Conservation (phyloP, 2,329 filamentous ascomycete genomes). For the Cladosporium sp. region DNA sequence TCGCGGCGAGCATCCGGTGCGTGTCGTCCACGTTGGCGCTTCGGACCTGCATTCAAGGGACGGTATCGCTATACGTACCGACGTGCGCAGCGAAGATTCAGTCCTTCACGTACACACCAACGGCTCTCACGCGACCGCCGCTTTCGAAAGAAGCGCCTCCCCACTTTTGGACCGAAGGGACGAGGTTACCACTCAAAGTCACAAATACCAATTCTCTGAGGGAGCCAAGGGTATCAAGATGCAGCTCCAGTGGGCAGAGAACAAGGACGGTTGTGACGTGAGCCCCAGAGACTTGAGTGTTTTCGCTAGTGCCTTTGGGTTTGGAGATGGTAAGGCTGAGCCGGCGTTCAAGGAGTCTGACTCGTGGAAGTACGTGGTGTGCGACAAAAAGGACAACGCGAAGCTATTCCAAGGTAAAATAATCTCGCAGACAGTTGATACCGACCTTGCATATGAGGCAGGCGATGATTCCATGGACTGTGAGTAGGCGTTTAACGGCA, state of each 20-base stretch:
- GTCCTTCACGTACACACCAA: background rate
- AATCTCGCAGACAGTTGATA: too few species aligned
- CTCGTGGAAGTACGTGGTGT: background rate
- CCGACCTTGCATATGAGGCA: too few species aligned
- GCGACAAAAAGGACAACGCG: too few species aligned
- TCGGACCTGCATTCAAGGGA: background rate
- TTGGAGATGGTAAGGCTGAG: background rate
- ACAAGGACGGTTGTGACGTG: background rate
- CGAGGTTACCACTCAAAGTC: background rate
- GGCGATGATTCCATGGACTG: too few species aligned
- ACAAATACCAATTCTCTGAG: background rate
- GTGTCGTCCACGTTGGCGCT: background rate
- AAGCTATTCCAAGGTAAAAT: too few species aligned
- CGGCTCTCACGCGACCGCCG: background rate
- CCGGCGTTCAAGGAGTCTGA: background rate
- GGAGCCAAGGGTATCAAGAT: background rate
- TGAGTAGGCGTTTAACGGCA: too few species aligned
- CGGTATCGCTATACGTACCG: background rate
- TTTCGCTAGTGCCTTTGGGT: background rate
- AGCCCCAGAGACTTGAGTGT: background rate
- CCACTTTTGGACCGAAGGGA: background rate
- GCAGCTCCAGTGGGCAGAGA: background rate
- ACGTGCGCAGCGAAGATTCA: background rate
- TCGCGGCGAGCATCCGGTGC: background rate
- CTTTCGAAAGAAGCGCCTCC: background rate